These are phyloP conservation scores for Suillus subalutaceus DNA, from an alignment of 768 basidiomycete genomes.

Conservation along the genomic window DNA sequence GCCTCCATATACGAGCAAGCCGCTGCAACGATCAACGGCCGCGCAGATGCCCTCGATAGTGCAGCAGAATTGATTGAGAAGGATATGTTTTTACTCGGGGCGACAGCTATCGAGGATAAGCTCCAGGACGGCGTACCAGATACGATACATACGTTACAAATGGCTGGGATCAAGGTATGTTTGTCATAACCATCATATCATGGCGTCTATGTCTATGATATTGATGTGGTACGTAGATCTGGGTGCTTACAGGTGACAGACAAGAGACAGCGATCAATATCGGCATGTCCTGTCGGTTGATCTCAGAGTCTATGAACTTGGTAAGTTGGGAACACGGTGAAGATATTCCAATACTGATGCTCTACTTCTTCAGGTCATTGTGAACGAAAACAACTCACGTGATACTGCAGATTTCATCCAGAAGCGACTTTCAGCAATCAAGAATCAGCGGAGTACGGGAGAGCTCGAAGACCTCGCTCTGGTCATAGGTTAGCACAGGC, in stretches of 20 bases:
- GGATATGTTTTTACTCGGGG: conserved; percentile 90
- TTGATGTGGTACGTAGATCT: conserved; percentile 57
- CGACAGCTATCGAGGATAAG: conserved; percentile 98
- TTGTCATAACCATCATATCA: neutral
- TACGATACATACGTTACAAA: conserved; percentile 95
- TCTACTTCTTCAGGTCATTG: conserved; percentile 67
- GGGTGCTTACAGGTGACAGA: conserved; percentile 97
- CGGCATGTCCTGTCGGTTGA: conserved; percentile 94
- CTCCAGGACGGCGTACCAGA: conserved; percentile 98
- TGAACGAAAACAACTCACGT: conserved; percentile 85
- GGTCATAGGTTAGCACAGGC: conserved; percentile 71
- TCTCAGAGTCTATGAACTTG: conserved; percentile 98
- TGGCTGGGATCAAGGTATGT: conserved; percentile 92
- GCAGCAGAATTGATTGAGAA: conserved; percentile 97
- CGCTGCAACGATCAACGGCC: conserved; percentile 92
- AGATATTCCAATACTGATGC: conserved; percentile 2
- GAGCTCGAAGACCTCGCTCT: conserved; percentile 95
- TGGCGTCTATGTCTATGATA: conserved; percentile 10
- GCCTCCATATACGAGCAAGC: conserved; percentile 86
- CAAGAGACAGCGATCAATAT: conserved; percentile 99
- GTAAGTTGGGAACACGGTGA: conserved; percentile 40
- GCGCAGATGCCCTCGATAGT: conserved; percentile 91
- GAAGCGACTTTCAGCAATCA: conserved; percentile 89
- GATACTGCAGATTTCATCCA: conserved; percentile 86
- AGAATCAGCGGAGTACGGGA: conserved; percentile 87